A percentile compares a stretch with the other conserved stretches of the same genome.
Evolutionary conservation across 2,329 filamentous ascomycete genomes (phyloP).

Genomic region (Penicillium sp.): DNA sequence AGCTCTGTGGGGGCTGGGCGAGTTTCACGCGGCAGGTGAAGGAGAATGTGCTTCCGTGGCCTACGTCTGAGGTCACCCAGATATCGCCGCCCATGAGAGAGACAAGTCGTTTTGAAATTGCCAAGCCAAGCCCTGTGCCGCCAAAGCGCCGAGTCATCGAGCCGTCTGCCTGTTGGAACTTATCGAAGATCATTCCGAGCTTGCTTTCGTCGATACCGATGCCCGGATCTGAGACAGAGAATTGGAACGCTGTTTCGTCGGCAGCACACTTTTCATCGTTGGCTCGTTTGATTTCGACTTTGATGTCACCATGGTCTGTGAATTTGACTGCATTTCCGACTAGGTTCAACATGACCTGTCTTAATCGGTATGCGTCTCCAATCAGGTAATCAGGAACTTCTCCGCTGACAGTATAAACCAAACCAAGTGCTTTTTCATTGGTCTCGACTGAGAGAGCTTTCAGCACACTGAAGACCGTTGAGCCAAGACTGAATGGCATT

Average conservation of each 20-base stretch:
- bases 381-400: constrained; percentile 90
- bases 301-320: constrained; percentile 90
- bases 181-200: constrained; percentile 93
- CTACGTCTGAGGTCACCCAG: constrained; percentile 88
- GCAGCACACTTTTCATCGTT: constrained; percentile 58
- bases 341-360: constrained; percentile 91
- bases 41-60: constrained; percentile 85
- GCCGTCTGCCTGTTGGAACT: constrained; percentile 94
- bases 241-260: constrained; percentile 87
- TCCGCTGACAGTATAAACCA: constrained; percentile 87
- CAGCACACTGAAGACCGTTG: constrained; percentile 92
- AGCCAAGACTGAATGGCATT: constrained; percentile 87
- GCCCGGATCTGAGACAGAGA: constrained; percentile 88
- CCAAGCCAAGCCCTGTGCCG: constrained; percentile 85
- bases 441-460: constrained; percentile 92
- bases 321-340: constrained; percentile 98
- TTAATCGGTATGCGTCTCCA: constrained; percentile 87
- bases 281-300: constrained; percentile 75
- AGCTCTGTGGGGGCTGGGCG: constrained; percentile 70
- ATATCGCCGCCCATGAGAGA: constrained; percentile 93
- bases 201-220: constrained; percentile 94
- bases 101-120: constrained; percentile 91
- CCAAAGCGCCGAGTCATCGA: constrained; percentile 94
- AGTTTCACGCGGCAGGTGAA: constrained; percentile 88
- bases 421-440: constrained; percentile 88